These are phyloP conservation scores for Cyclotella sp. DNA, from an alignment of 108 stramenopile species.

Conservation along the genomic window DNA sequence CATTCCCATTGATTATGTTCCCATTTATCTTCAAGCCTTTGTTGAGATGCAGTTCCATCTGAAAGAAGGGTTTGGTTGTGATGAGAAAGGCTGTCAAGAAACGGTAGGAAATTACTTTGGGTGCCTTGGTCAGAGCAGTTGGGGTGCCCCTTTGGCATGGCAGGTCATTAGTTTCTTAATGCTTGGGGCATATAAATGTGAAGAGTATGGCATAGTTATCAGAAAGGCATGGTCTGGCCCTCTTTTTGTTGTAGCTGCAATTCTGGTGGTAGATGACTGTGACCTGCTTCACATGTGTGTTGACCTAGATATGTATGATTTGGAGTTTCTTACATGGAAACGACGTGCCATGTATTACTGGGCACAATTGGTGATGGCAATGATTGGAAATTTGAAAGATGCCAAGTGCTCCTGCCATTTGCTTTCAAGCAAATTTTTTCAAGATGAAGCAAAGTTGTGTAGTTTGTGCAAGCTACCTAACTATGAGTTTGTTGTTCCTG, in stretches of 20 bases:
- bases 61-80: background rate
- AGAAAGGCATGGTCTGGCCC: background rate
- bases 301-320: background rate
- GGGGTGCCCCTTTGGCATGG: background rate
- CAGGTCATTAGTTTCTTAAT: background rate
- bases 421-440: background rate
- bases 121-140: no score
- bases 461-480: background rate
- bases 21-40: background rate
- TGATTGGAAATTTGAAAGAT: background rate
- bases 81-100: background rate
- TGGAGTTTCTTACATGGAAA: background rate
- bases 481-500: background rate
- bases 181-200: background rate
- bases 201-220: background rate
- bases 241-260: background rate
- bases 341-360: background rate
- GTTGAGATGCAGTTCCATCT: background rate
- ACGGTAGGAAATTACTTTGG: background rate
- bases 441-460: background rate
- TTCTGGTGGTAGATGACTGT: background rate
- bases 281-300: background rate
- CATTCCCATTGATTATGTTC: background rate
- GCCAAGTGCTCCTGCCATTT: background rate
- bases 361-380: no score